Conservation (phyloP, 2,329 filamentous ascomycete genomes). For the Pseudogymnoascus sp. region DNA sequence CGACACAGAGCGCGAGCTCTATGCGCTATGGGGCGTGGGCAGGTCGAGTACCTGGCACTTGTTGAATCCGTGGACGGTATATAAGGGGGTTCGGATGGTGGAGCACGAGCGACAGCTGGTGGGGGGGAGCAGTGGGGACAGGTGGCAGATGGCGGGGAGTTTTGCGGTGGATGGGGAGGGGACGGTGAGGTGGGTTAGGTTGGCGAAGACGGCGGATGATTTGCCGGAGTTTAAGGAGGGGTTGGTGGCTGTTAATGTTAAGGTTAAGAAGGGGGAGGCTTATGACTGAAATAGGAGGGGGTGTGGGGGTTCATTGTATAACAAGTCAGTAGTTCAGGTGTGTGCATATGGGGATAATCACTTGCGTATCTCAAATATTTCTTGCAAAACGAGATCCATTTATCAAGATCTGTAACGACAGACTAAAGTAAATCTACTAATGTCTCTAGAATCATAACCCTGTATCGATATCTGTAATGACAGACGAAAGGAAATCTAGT, state of each 20-base stretch:
- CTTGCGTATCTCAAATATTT: neutral
- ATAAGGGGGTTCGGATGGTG: conserved; percentile 53
- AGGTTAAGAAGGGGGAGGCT: conserved; percentile 5
- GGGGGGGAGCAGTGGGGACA: conserved; percentile 57
- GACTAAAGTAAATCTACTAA: neutral
- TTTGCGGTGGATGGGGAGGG: conserved; percentile 54
- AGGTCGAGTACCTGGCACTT: conserved; percentile 56
- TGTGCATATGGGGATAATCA: neutral
- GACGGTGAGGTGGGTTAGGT: conserved; percentile 45
- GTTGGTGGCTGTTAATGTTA: conserved; percentile 25
- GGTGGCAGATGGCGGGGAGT: conserved; percentile 63
- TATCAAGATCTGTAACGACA: neutral
- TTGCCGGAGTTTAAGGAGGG: conserved; percentile 47
- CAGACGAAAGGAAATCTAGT: neutral
- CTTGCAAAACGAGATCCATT: neutral
- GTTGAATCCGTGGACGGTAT: conserved; percentile 49
- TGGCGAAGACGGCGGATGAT: conserved; percentile 45
- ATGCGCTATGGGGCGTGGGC: conserved; percentile 61
- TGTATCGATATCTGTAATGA: neutral
- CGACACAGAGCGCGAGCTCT: conserved; percentile 54
- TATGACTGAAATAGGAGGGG: neutral
- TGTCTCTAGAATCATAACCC: neutral
- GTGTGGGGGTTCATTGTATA: neutral
- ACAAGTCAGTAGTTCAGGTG: neutral
- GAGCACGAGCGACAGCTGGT: conserved; percentile 53